Evolutionary conservation across 805 yeast genomes (phyloP).

Genomic region (Komagataella phaffii): DNA sequence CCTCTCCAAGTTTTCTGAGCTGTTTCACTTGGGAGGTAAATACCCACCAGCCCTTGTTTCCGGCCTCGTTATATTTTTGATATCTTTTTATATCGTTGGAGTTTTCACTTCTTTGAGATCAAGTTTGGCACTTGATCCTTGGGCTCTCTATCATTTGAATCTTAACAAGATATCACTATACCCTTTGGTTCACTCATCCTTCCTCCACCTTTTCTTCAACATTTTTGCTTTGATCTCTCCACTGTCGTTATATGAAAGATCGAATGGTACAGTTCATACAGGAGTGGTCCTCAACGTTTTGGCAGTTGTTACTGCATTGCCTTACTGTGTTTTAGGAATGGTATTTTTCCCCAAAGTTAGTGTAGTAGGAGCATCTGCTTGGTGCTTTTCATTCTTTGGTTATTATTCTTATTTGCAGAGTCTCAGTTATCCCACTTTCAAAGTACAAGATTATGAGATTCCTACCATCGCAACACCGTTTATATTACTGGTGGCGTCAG

Average conservation of each 20-base stretch:
- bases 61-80: conserved; percentile 45
- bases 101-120: conserved; percentile 15
- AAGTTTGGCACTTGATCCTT: conserved; percentile 38
- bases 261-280: conserved; percentile 76
- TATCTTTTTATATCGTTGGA: conserved; percentile 27
- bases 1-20: background rate
- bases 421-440: conserved; percentile 10
- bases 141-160: conserved; percentile 34
- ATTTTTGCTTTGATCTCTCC: conserved; percentile 42
- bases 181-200: conserved; percentile 52
- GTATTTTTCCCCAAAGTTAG: conserved; percentile 36
- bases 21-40: conserved; percentile 3
- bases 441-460: conserved; percentile 23
- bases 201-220: conserved; percentile 51
- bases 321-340: conserved; percentile 39
- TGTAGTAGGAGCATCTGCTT: conserved; percentile 60
- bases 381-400: conserved; percentile 57
- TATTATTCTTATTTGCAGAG: conserved; percentile 42
- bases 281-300: conserved; percentile 66
- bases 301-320: conserved; percentile 57
- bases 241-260: conserved; percentile 50
- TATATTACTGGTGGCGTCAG: conserved; percentile 30
- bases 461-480: conserved; percentile 55
- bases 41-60: conserved; percentile 48
- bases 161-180: conserved; percentile 43